phyloP scores from a whole-genome alignment of 768 basidiomycete genomes.

The Boletus rex-veris region DNA sequence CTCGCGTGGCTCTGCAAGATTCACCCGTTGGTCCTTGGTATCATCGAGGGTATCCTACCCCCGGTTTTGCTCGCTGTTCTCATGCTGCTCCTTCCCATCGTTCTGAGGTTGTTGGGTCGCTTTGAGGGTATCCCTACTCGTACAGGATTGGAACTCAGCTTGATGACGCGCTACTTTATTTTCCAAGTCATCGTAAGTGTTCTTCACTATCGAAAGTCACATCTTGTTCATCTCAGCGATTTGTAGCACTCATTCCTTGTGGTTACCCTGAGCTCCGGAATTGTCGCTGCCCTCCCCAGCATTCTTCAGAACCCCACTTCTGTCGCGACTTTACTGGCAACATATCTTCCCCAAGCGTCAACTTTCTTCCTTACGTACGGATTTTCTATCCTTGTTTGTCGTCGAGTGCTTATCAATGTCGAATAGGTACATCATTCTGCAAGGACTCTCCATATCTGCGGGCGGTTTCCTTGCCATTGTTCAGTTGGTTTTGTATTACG shows the following conservation, averaged over 20 bases:
- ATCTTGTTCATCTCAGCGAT: not conserved
- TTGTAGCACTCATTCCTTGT: constrained; percentile 89
- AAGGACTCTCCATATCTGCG: constrained; percentile 76
- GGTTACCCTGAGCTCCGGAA: constrained; percentile 80
- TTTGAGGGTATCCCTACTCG: constrained; percentile 90
- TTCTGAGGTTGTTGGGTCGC: constrained; percentile 73
- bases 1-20: constrained; percentile 81
- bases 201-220: not conserved
- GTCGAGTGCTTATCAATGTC: not conserved
- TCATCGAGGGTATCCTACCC: constrained; percentile 87
- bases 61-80: constrained; percentile 84
- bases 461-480: constrained; percentile 80
- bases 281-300: constrained; percentile 64
- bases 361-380: constrained; percentile 86
- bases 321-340: constrained; percentile 68
- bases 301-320: constrained; percentile 67
- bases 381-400: not conserved
- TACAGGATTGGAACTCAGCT: constrained; percentile 78
- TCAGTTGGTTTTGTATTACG: constrained; percentile 78
- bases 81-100: constrained; percentile 84
- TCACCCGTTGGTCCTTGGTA: constrained; percentile 64
- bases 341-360: constrained; percentile 75
- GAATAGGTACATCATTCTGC: constrained; percentile 67
- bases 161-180: constrained; percentile 91
- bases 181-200: constrained; percentile 85